Evolutionary conservation across 805 yeast genomes (phyloP).

Genomic region (Wickerhamomyces mucosus): DNA sequence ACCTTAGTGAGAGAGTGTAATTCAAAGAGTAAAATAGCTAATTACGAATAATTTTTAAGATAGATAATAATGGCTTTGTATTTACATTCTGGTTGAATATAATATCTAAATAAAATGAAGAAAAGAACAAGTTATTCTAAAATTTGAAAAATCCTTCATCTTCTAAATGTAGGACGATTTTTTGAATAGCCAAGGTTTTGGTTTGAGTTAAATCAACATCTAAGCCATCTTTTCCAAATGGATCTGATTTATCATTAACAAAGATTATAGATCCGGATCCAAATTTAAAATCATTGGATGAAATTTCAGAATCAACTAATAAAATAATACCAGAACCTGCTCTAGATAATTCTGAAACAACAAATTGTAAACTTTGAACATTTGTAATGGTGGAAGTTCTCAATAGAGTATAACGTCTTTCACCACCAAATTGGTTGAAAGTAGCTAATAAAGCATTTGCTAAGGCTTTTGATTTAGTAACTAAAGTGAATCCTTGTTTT

Average conservation of each 20-base stretch:
- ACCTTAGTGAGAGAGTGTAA: too few relatives aligned
- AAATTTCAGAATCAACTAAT: constrained; percentile 22
- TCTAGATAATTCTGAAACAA: constrained; percentile 67
- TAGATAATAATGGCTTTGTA: too few relatives aligned
- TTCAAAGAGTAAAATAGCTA: too few relatives aligned
- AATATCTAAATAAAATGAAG: too few relatives aligned
- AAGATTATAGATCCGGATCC: constrained; percentile 37
- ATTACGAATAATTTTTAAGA: too few relatives aligned
- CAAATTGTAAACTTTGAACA: constrained; percentile 36
- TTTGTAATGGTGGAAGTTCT: constrained; percentile 14
- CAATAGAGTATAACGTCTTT: constrained; percentile 52
- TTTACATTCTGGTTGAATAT: too few relatives aligned
- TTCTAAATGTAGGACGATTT: constrained; percentile 63
- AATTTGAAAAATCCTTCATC: constrained; percentile 73
- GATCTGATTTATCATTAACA: constrained; percentile 30
- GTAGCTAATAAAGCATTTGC: constrained; percentile 83
- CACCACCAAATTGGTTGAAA: constrained; percentile 74
- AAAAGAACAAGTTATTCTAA: constrained; percentile 13
- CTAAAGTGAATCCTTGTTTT: constrained; percentile 78
- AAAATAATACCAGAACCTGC: constrained; percentile 91
- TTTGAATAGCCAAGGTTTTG: constrained; percentile 63
- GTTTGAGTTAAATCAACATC: constrained; percentile 43
- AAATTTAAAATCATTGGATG: constrained; percentile 6
- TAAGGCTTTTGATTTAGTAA: constrained; percentile 53
- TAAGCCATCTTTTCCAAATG: constrained; percentile 39